Evolutionary conservation across 2,329 filamentous ascomycete species (phyloP).

Genomic region (Nemania sp.): DNA sequence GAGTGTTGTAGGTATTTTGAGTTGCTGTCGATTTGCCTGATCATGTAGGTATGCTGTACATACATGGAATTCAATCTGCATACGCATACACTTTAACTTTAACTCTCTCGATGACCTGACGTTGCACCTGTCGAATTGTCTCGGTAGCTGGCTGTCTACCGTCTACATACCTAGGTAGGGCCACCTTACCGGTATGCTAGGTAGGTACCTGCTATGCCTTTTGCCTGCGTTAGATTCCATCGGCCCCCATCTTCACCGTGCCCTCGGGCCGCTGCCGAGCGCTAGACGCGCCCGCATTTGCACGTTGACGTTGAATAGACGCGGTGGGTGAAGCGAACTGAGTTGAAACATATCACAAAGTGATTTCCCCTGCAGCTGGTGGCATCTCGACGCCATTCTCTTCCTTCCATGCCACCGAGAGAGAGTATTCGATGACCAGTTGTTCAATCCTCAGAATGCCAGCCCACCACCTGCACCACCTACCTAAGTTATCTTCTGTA

Average conservation of each 20-base stretch:
- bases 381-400: constrained; percentile 18
- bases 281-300: constrained; percentile 36
- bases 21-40: constrained; percentile 7
- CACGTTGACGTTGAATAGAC: constrained; percentile 37
- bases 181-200: no score
- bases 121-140: neutral
- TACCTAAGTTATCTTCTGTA: constrained; percentile 10
- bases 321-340: constrained; percentile 29
- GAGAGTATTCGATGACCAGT: neutral
- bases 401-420: constrained; percentile 15
- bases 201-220: neutral
- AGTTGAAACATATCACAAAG: constrained; percentile 26
- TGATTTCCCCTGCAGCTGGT: constrained; percentile 33
- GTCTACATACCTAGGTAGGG: no score
- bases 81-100: constrained; percentile 1
- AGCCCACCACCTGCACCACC: no score
- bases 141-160: no score
- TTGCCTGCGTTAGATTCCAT: constrained; percentile 13
- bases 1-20: neutral
- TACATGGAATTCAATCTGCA: neutral
- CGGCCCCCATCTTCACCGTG: constrained; percentile 36
- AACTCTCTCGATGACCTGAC: no score
- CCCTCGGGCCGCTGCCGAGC: constrained; percentile 39
- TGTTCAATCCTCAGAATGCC: constrained; percentile 25
- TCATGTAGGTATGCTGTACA: neutral